These are phyloP conservation scores for Saccharomyces pastorianus DNA, from an alignment of 1,139 yeast species.

Conservation along the genomic window DNA sequence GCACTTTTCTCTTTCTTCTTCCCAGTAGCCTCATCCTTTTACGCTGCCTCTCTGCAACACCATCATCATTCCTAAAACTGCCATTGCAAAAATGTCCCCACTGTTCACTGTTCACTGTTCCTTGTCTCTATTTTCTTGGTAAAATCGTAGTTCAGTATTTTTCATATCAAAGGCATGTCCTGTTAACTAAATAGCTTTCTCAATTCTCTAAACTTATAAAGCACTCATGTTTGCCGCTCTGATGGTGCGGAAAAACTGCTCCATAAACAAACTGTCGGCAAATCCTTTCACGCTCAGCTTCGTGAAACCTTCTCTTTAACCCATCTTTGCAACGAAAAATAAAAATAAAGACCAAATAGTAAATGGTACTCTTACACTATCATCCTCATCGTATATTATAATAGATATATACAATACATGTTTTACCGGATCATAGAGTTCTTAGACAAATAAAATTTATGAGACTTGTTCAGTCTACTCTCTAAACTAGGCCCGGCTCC, in stretches of 20 bases:
- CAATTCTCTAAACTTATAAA: too few species aligned
- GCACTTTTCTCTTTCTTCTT: too few species aligned
- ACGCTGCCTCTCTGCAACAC: too few species aligned
- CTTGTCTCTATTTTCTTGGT: neutral
- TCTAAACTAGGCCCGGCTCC: conserved; percentile 5
- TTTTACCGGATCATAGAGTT: neutral
- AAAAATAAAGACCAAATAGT: neutral
- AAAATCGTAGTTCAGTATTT: neutral
- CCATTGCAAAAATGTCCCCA: neutral
- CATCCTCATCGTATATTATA: too few species aligned
- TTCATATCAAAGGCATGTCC: neutral
- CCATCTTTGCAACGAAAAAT: conserved; percentile 8
- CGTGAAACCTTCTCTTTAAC: neutral
- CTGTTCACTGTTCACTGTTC: neutral
- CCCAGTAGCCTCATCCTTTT: too few species aligned
- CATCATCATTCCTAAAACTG: too few species aligned
- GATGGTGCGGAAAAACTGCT: neutral
- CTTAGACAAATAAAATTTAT: neutral
- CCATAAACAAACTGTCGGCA: neutral
- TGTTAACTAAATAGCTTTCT: neutral
- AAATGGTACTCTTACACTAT: too few species aligned
- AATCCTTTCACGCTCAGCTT: neutral
- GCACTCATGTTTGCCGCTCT: conserved; percentile 12
- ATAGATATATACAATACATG: too few species aligned
- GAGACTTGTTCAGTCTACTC: neutral